Evolutionary conservation across 768 basidiomycete genomes (phyloP).

Genomic region (Suillus weaverae): DNA sequence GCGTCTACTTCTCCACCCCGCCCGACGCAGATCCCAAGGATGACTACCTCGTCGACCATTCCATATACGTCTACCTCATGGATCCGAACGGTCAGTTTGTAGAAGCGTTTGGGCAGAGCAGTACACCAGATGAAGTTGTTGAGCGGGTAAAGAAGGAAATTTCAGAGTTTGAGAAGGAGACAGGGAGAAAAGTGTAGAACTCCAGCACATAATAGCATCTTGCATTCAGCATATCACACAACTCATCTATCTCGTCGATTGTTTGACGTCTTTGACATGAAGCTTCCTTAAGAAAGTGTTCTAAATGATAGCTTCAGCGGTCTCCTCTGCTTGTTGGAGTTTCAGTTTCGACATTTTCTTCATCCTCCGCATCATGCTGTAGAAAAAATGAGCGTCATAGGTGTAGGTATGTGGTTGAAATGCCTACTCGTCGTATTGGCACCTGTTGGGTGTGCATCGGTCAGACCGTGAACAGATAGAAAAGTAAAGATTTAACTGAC

Average conservation of each 20-base stretch:
- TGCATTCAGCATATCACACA: constrained; percentile 7
- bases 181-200: constrained; percentile 31
- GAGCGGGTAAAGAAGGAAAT: constrained; percentile 58
- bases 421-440: constrained; percentile 87
- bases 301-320: constrained; percentile 20
- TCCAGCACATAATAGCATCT: constrained; percentile 1
- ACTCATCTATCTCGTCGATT: constrained; percentile 14
- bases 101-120: constrained; percentile 92
- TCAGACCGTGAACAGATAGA: neutral
- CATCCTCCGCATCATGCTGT: constrained; percentile 86
- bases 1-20: constrained; percentile 97
- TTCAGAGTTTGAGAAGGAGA: constrained; percentile 39
- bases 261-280: neutral
- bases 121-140: constrained; percentile 65
- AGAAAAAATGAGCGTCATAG: constrained; percentile 6
- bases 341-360: constrained; percentile 79
- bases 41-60: constrained; percentile 97
- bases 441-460: constrained; percentile 45
- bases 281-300: neutral
- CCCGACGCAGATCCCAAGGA: constrained; percentile 83
- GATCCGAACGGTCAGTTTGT: constrained; percentile 93
- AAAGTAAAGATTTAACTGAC: constrained; percentile 41
- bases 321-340: constrained; percentile 41
- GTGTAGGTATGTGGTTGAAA: constrained; percentile 2
- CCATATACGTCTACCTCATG: constrained; percentile 98